Percentiles rank a stretch among this genome's conserved stretches.
Conservation (phyloP, 75 land plant species). For the Isoetes taiwanensis region DNA sequence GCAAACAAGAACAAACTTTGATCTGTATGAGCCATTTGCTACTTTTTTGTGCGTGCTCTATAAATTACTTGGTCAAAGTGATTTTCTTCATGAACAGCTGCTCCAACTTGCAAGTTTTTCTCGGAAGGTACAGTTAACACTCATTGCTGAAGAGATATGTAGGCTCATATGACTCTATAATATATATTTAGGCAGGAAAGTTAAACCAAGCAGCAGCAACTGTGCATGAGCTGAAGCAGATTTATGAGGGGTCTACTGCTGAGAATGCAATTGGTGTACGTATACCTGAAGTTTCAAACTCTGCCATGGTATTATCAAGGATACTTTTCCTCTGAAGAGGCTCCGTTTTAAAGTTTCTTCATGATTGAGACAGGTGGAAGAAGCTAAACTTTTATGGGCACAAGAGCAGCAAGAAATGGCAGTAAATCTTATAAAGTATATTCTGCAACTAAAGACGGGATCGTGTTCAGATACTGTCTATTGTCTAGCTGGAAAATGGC, state of each 20-base stretch:
- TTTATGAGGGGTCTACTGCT: conserved; percentile 20
- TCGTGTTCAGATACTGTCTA: conserved; percentile 42
- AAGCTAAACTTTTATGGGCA: conserved; percentile 82
- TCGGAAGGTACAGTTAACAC: conserved; percentile 53
- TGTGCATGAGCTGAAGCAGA: conserved; percentile 68
- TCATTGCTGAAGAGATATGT: not conserved
- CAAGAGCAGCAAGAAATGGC: conserved; percentile 88
- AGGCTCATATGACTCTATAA: not conserved
- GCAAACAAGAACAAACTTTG: conserved; percentile 45
- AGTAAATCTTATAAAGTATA: conserved; percentile 60
- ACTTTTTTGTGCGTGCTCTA: conserved; percentile 60
- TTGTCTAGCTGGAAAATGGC: conserved; percentile 90
- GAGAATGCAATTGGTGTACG: not conserved
- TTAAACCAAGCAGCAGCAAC: conserved; percentile 67
- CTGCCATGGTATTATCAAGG: too few species aligned
- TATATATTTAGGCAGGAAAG: conserved; percentile 48
- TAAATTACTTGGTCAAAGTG: conserved; percentile 42
- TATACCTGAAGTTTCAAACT: too few species aligned
- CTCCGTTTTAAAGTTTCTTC: not conserved
- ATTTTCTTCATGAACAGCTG: conserved; percentile 40
- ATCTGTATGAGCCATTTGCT: conserved; percentile 67
- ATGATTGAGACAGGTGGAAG: conserved; percentile 66
- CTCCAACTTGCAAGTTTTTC: conserved; percentile 61
- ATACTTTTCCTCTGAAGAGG: too few species aligned
- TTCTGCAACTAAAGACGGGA: conserved; percentile 30